Conservation (phyloP, 2,329 filamentous ascomycete genomes). For the Periglandula ipomoeae region DNA sequence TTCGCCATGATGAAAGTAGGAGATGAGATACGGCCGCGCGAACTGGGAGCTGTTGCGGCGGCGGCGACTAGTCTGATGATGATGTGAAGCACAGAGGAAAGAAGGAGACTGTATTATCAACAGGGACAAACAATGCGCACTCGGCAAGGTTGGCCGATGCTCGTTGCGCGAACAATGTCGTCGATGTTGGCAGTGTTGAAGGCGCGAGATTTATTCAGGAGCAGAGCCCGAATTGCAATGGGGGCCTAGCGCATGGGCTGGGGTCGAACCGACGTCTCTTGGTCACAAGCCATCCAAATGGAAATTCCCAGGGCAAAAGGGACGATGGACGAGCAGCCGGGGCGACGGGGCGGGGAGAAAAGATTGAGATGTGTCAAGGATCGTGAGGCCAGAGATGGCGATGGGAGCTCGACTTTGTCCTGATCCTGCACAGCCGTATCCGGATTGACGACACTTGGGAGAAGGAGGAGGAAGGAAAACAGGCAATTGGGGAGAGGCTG, state of each 20-base stretch:
- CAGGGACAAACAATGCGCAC: neutral
- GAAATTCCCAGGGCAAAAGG: neutral
- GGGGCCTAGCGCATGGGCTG: conserved; percentile 7
- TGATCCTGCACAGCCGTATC: conserved; percentile 22
- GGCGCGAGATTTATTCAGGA: neutral
- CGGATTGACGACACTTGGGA: conserved; percentile 23
- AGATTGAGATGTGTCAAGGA: neutral
- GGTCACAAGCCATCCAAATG: neutral
- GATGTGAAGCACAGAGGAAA: neutral
- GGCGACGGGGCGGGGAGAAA: neutral
- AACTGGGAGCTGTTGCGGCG: neutral
- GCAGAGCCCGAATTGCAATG: conserved; percentile 1
- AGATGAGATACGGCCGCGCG: neutral
- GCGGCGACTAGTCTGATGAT: neutral
- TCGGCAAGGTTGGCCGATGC: neutral
- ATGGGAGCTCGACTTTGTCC: conserved; percentile 9
- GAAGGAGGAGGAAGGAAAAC: conserved; percentile 23
- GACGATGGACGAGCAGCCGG: conserved; percentile 4
- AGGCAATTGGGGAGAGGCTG: conserved; percentile 29
- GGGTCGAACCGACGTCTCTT: conserved; percentile 4
- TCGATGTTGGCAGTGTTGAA: neutral
- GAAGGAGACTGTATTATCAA: neutral
- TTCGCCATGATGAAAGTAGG: conserved; percentile 51
- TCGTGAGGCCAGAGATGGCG: conserved; percentile 3
- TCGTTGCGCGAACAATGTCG: neutral